Base-by-base conservation (phyloP, 2,329 filamentous ascomycete genomes). In the Fusarium armeniacum region DNA sequence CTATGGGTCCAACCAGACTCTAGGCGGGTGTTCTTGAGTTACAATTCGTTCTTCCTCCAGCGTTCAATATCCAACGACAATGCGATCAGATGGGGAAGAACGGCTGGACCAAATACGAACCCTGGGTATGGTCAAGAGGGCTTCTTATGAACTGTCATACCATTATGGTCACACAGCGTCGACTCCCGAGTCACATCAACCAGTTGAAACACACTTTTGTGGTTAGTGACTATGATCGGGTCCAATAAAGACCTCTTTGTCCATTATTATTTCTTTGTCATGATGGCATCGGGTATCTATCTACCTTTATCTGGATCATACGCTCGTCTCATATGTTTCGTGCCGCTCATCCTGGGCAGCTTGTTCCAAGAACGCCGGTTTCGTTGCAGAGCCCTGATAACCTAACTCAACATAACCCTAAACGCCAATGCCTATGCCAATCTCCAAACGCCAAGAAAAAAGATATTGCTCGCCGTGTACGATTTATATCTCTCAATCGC, bases 281-380 rank as follows among this genome's bases (percentile, higher is more conserved):
- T 60, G 20, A 62, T 58, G 53, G 38, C 36, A 52, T 49, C 46
- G 65, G 69, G 69, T 71, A 71, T 71, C 69, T 71, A 63, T 47
- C 62, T 53, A 56, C 55, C 47, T 65, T 61, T 65, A 53, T 65
- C 33, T 61, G 35, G 49, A 35, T 62, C 47, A 59, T 62, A 28
- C 13, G 26, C 47, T 70, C 62, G 11, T 54, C 47, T 58, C 46
- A 45, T 56, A 41, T 47, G 46, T 43, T 47, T 51, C 55, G 24
- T 57, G 43, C 56, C 61, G 58, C 69, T 54, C 43, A 20, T 52
- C 38, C 22, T 32, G 28, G 28, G 58, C 54, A 67, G 24, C 40
- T 41, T 58, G 30, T 57, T 59, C 62, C 53, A 52, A 46, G 45
- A 71, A 69, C 49, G 62, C 55, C 57, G 56, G 32, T 28, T 36